Evolutionary conservation across 768 basidiomycete species (phyloP), one percentile per base, ranked within the genome.

Genomic region (Russula sp.): DNA sequence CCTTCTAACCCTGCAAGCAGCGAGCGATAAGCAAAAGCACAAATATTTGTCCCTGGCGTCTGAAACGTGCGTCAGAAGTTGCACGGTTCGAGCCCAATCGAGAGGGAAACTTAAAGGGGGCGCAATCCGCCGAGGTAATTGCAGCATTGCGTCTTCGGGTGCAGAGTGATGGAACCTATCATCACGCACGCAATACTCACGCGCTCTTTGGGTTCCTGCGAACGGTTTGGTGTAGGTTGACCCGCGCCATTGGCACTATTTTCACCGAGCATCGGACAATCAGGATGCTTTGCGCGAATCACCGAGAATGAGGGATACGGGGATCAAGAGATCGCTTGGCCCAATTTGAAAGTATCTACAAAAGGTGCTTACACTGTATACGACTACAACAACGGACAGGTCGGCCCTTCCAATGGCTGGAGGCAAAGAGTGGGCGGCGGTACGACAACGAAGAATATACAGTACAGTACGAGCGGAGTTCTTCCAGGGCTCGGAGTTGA

Each of bases 11-110:
- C 31, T 22, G 16, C 18, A 13, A 13, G 14, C 22, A 27, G 49
- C 3, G n/a, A 34, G 63, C 47, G 62, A 64, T 64, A 64, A 64
- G 63, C 34, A 59, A 39, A 13, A 55, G 11, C 22, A 40, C 44
- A 39, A 34, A 59, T 55, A 64, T 54, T 59, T 35, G 57, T 37
- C 49, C 27, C 7, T 0, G 35, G 50, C 27, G 27, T 3, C 27
- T 9, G 35, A 8, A 53, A 60, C 59, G 34, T 59, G 40, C 32
- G 59, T 18, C 27, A 22, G 47, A 48, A 27, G 47, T 48, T 20
- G n/a, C 14, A 53, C 13, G 22, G 16, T 44, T 20, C 51, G 53
- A 22, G 34, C 49, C 45, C 11, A 37, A 60, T 44, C 10, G 22
- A 45, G 9, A 37, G 31, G 35, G 51, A 63, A 27, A 40, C 35